Percentiles rank a stretch among this genome's conserved stretches.
Evolutionary conservation across 2,329 filamentous ascomycete species (phyloP).

Genomic region (Sphaerostilbella broomeana): DNA sequence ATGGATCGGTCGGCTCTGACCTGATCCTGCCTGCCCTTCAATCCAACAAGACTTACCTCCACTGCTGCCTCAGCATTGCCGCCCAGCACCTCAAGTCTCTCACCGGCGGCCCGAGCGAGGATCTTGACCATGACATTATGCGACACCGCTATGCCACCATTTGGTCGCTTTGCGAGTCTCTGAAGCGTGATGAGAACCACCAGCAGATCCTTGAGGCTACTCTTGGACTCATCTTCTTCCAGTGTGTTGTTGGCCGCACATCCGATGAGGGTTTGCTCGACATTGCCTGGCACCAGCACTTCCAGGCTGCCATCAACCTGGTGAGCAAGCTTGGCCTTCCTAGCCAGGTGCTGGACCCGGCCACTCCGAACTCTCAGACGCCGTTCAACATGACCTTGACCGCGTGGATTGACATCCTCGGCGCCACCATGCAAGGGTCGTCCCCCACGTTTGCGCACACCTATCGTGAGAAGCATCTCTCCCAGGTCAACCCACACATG

Average conservation of each 20-base stretch:
- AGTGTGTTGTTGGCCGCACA: slow-evolving; percentile 77
- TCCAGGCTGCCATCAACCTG: slow-evolving; percentile 80
- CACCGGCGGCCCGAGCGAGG: slow-evolving; percentile 53
- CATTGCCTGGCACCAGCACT: slow-evolving; percentile 96
- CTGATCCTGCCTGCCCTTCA: slow-evolving; percentile 83
- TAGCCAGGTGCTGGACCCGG: slow-evolving; percentile 54
- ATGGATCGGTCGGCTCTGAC: slow-evolving; percentile 71
- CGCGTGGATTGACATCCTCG: slow-evolving; percentile 95
- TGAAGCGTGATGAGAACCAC: slow-evolving; percentile 75
- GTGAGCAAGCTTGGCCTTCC: slow-evolving; percentile 81
- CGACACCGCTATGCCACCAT: slow-evolving; percentile 86
- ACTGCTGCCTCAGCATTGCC: slow-evolving; percentile 90
- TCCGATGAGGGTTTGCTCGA: slow-evolving; percentile 77
- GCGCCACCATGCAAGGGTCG: slow-evolving; percentile 81
- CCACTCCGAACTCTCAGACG: slow-evolving; percentile 48
- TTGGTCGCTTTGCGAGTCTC: slow-evolving; percentile 73
- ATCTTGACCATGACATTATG: slow-evolving; percentile 86
- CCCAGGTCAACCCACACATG: slow-evolving; percentile 50
- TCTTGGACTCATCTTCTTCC: slow-evolving; percentile 92
- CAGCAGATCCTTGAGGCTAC: slow-evolving; percentile 86
- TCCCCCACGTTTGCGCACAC: slow-evolving; percentile 86
- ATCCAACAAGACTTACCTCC: slow-evolving; percentile 86
- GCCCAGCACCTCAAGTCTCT: slow-evolving; percentile 86
- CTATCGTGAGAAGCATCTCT: slow-evolving; percentile 92
- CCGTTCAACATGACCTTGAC: slow-evolving; percentile 95